These are phyloP conservation scores for Backusella tuberculispora DNA, from an alignment of 192 early-diverging fungal genomes.

Conservation along the genomic window DNA sequence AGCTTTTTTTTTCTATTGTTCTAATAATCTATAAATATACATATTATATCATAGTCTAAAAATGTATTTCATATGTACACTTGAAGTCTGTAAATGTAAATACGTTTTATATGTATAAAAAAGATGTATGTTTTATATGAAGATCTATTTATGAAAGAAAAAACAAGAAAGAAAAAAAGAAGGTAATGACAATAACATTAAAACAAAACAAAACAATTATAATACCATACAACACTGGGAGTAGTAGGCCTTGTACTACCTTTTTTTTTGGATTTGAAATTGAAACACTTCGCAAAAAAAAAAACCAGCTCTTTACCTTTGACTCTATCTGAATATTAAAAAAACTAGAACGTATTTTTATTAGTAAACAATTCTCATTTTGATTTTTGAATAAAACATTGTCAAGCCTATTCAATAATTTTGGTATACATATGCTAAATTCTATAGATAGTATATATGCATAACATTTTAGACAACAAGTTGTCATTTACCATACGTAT, in stretches of 20 bases:
- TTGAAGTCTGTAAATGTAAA: background rate
- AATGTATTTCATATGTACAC: too few relatives aligned
- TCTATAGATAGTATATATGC: background rate
- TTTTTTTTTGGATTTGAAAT: background rate
- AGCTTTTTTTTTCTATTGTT: conserved; percentile 10
- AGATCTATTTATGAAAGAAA: background rate
- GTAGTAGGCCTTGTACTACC: background rate
- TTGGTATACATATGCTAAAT: too few relatives aligned
- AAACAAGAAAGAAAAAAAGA: background rate
- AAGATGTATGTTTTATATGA: background rate
- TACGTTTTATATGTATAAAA: background rate
- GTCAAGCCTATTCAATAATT: too few relatives aligned
- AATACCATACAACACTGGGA: too few relatives aligned
- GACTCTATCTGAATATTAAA: background rate
- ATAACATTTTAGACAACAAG: background rate
- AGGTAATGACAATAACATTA: background rate
- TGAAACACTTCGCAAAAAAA: background rate
- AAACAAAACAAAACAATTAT: background rate
- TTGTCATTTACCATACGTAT: conserved; percentile 2
- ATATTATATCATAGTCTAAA: too few relatives aligned
- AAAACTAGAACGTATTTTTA: background rate
- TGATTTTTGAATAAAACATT: background rate
- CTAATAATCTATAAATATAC: conserved; percentile 9
- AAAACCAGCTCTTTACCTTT: background rate
- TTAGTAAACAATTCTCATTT: background rate